Base-by-base conservation (phyloP, 441 rosid genomes). In the Erodium texanum region DNA sequence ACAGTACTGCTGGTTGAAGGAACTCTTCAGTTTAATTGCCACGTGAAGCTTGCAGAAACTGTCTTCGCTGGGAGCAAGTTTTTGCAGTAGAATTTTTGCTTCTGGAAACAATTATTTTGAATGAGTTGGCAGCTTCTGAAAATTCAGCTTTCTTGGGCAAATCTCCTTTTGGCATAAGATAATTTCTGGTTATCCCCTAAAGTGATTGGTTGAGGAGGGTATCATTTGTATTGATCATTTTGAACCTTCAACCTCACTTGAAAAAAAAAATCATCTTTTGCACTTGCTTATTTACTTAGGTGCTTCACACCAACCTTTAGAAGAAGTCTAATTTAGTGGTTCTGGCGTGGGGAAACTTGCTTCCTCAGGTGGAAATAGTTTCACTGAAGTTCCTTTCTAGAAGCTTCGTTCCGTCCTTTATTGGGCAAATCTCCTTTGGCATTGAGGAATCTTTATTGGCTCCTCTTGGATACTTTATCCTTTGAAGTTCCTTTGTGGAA, bases 111-210 rank as follows among this genome's bases (percentile, higher is more conserved):
- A 29, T 29, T 29, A 0, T 16, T 45, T 12, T 48, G 16, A 48
- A 48, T 15, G 3, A 48, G 54, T 48, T 48, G 54, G 18, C 54
- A 48, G 54, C 54, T 16, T 48, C 11, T 48, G 34, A 24, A 68
- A 64, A 65, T 69, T 77, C 73, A 70, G 75, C 71, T 78, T 74
- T 66, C 65, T 58, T n/a, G 87, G 89, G 85, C 81, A 86, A 76
- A 83, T 85, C 89, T 86, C 81, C 14, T 82, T 82, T 87, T 85
- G 88, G 90, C 83, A 78, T 18, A 15, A 66, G 65, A 70, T 78
- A 66, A 70, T 71, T 48, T 78, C 66, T 68, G 45, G 70, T 74
- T 73, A 23, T 75, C 70, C 70, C 66, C 67, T 59, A 66, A 65
- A 63, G 67, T 70, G 80, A 74, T 68, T 69, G 27, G 23, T 70